Evolutionary conservation across 352 stramenopile genomes (phyloP).

Genomic region (Blastocystis sp.): DNA sequence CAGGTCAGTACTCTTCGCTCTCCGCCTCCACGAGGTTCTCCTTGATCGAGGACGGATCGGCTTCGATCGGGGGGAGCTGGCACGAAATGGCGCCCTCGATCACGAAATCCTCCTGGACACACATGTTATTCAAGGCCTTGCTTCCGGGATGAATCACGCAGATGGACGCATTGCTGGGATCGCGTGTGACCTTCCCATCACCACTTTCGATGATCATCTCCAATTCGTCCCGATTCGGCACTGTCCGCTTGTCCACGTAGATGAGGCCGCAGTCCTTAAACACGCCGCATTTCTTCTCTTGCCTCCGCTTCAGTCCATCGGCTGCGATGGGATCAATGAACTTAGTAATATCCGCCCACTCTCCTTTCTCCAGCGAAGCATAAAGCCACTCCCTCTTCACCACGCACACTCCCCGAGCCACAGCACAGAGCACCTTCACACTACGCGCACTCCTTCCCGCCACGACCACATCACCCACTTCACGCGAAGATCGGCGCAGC

Average conservation of each 20-base stretch:
- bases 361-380: slow-evolving; percentile 14
- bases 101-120: background rate
- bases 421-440: slow-evolving; percentile 29
- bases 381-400: slow-evolving; percentile 25
- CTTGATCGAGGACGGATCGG: background rate
- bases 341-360: background rate
- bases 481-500: background rate
- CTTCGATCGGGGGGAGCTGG: background rate
- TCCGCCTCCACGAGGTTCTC: background rate
- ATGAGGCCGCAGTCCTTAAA: background rate
- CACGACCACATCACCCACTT: slow-evolving; percentile 19
- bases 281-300: background rate
- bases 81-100: background rate
- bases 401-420: background rate
- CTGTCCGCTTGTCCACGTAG: background rate
- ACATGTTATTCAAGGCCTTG: background rate
- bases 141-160: background rate
- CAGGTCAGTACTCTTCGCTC: slow-evolving; percentile 28
- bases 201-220: slow-evolving; percentile 11
- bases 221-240: slow-evolving; percentile 1
- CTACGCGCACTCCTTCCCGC: slow-evolving; percentile 11
- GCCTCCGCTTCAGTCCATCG: background rate
- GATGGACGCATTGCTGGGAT: background rate
- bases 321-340: slow-evolving; percentile 23
- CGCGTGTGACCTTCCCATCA: slow-evolving; percentile 15